A percentile compares a stretch with the other conserved stretches of the same genome.
Evolutionary conservation across 768 basidiomycete genomes (phyloP).

Genomic region (Dacryopinax primogenitus): DNA sequence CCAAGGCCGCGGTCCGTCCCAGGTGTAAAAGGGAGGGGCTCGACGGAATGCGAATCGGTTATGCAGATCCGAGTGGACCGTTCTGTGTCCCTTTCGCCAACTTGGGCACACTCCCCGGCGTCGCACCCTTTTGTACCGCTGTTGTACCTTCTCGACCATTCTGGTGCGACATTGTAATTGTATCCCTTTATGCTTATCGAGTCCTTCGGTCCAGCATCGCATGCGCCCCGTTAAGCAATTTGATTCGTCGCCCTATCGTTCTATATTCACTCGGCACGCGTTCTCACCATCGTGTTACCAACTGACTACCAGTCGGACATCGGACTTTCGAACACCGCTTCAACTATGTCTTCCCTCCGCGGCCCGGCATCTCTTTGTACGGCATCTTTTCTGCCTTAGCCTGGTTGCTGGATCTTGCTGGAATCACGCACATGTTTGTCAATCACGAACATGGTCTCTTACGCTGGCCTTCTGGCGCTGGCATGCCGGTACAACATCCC

Average conservation of each 20-base stretch:
- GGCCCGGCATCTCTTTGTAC: background rate
- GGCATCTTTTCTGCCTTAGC: background rate
- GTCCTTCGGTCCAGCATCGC: background rate
- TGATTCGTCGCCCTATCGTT: background rate
- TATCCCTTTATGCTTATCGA: constrained; percentile 2
- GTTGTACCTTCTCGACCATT: background rate
- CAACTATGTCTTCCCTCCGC: constrained; percentile 5
- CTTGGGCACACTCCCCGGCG: background rate
- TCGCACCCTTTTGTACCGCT: background rate
- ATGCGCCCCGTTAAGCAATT: background rate
- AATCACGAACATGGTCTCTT: constrained; percentile 9
- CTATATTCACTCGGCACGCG: background rate
- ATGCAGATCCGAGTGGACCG: too few relatives aligned
- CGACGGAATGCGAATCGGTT: background rate
- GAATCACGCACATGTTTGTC: background rate
- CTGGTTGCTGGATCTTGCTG: background rate
- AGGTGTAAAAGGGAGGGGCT: background rate
- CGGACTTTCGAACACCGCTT: background rate
- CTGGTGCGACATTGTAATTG: background rate
- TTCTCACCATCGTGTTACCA: background rate
- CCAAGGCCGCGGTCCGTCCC: constrained; percentile 5
- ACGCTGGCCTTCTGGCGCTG: background rate
- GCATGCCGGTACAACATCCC: background rate
- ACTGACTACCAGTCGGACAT: background rate
- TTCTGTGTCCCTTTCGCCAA: too few relatives aligned